phyloP scores from a whole-genome alignment of 108 stramenopile genomes.

The Skeletonema grethae region DNA sequence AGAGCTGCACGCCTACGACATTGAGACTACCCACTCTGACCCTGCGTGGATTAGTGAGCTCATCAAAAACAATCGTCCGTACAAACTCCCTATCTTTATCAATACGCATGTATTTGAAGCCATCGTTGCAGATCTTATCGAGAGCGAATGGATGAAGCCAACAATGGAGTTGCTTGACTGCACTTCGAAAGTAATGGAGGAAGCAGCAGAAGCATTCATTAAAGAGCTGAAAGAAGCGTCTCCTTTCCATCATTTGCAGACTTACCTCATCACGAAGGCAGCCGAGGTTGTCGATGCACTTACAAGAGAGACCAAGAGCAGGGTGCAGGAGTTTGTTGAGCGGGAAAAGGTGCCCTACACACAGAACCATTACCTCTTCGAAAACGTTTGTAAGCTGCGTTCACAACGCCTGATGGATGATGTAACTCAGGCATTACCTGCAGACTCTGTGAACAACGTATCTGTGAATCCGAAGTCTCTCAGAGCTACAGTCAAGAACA shows the following conservation, averaged over 20 bases:
- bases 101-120: conserved; percentile 68
- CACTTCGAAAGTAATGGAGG: conserved; percentile 36
- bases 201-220: conserved; percentile 30
- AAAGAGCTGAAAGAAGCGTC: conserved; percentile 26
- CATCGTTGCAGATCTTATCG: conserved; percentile 65
- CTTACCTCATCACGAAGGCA: conserved; percentile 27
- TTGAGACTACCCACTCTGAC: conserved; percentile 47
- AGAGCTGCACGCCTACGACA: conserved; percentile 45
- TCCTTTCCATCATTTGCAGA: conserved; percentile 28
- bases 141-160: conserved; percentile 64
- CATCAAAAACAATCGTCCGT: conserved; percentile 59
- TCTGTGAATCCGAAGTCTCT: conserved; percentile 46
- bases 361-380: conserved; percentile 64
- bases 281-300: conserved; percentile 31
- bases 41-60: conserved; percentile 63
- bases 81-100: conserved; percentile 70
- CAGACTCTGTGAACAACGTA: conserved; percentile 39
- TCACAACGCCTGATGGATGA: conserved; percentile 54
- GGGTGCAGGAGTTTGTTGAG: conserved; percentile 53
- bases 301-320: conserved; percentile 27
- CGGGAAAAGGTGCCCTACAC: conserved; percentile 67
- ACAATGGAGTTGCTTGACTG: conserved; percentile 35
- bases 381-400: conserved; percentile 55
- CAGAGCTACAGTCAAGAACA: conserved; percentile 49
- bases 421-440: conserved; percentile 45